phyloP scores from a whole-genome alignment of 805 yeast genomes.

The Nakazawaea siamensis region DNA sequence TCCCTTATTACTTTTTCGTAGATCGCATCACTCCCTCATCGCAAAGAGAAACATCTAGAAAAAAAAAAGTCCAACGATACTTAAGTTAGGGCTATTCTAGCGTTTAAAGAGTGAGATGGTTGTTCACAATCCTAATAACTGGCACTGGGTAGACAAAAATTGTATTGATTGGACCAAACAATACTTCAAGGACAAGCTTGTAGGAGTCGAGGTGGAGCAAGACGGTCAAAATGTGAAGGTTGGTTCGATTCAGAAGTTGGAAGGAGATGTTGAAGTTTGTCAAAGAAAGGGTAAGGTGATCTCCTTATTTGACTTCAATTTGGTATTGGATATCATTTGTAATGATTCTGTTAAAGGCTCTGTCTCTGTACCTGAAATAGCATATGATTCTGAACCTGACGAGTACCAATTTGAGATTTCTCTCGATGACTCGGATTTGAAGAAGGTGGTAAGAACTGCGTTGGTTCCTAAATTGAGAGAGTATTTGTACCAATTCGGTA shows the following conservation, averaged over 20 bases:
- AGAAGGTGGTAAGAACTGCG: constrained; percentile 36
- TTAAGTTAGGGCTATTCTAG: too few species aligned
- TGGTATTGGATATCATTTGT: constrained; percentile 56
- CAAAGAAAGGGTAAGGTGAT: constrained; percentile 97
- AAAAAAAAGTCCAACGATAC: too few species aligned
- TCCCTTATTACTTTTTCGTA: too few species aligned
- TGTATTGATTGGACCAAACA: constrained; percentile 85
- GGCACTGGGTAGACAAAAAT: constrained; percentile 99
- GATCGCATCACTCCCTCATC: too few species aligned
- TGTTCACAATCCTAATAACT: constrained; percentile 93
- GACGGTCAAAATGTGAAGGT: constrained; percentile 27
- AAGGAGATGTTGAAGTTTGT: constrained; percentile 95
- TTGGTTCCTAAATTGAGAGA: constrained; percentile 66
- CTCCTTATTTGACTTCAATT: constrained; percentile 74
- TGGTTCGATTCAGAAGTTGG: constrained; percentile 47
- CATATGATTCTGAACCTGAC: constrained; percentile 81
- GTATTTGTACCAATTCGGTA: constrained; percentile 58
- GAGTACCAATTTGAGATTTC: constrained; percentile 81
- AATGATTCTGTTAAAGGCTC: constrained; percentile 52
- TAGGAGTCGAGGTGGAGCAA: constrained; percentile 29
- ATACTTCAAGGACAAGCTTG: constrained; percentile 59
- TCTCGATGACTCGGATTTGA: constrained; percentile 44
- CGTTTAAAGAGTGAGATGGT: too few species aligned
- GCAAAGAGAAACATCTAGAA: too few species aligned
- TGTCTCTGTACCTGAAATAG: constrained; percentile 82